Evolutionary conservation across 768 basidiomycete species (phyloP).

Genomic region (Leccinum incarnatum): DNA sequence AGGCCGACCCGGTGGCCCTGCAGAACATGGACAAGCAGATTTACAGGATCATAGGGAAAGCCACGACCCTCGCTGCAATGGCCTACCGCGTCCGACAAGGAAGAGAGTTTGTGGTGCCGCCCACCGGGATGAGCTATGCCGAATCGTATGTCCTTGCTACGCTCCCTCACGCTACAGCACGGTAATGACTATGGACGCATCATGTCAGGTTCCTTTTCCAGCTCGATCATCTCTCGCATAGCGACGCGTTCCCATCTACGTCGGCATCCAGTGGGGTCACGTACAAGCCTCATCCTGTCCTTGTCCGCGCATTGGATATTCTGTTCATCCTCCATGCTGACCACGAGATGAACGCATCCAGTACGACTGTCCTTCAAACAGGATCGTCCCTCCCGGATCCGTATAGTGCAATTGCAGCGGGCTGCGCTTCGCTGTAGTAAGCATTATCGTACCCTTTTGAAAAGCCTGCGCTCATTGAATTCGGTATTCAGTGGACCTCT

Average conservation of each 20-base stretch:
- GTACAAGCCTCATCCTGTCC: slow-evolving; percentile 78
- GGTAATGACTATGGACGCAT: not conserved
- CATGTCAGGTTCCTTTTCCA: slow-evolving; percentile 75
- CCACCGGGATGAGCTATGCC: slow-evolving; percentile 78
- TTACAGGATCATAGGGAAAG: slow-evolving; percentile 83
- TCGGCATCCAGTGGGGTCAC: slow-evolving; percentile 47
- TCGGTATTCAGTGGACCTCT: slow-evolving; percentile 26
- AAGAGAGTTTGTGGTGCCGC: slow-evolving; percentile 81
- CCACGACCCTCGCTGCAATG: slow-evolving; percentile 91
- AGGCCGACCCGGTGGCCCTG: slow-evolving; percentile 62
- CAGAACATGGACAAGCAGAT: slow-evolving; percentile 91
- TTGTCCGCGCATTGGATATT: slow-evolving; percentile 87
- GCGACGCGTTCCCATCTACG: slow-evolving; percentile 24
- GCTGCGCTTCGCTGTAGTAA: slow-evolving; percentile 85
- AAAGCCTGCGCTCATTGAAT: not conserved
- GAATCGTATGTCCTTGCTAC: slow-evolving; percentile 53
- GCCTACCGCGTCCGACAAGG: slow-evolving; percentile 92
- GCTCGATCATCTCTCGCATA: slow-evolving; percentile 68
- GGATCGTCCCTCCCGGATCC: slow-evolving; percentile 90
- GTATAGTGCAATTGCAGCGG: slow-evolving; percentile 84
- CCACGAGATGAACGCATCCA: slow-evolving; percentile 86
- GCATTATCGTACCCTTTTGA: slow-evolving; percentile 19
- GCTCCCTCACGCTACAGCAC: not conserved
- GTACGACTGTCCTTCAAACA: slow-evolving; percentile 84
- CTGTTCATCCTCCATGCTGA: slow-evolving; percentile 88